Evolutionary conservation across 495 filamentous ascomycete genomes (phyloP), one percentile per base, ranked within the genome.

Genomic region (Xylaria acuta): DNA sequence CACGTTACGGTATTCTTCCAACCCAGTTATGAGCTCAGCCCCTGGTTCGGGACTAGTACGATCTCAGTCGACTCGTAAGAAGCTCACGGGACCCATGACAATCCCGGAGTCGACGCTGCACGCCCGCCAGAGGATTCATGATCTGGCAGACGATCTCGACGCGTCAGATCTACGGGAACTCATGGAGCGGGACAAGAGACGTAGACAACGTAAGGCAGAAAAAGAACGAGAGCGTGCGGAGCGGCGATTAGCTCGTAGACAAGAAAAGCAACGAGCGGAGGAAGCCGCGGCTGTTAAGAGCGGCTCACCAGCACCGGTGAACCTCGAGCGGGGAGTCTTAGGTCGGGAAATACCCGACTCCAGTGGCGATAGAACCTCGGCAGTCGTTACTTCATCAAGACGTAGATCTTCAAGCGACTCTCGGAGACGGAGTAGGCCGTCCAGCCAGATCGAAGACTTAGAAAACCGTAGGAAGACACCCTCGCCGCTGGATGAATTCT

Each of bases 171-270:
- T 98, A 63, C 86, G 94, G 25, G 92, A 97, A 75, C 79, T 97
- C 43, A 88, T 98, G 86, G 94, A 98, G 70, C 84, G 94, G 67
- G 94, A 98, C 78, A 85, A 91, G 72, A 88, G 93, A 71, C 86
- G 94, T 40, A 87, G 86, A 71, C 93, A 97, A 69, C 90, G 88
- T 77, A 94, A 93, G 82, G 86, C 86, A 63, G 84, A 90, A 67
- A 85, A 88, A 53, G 92, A 97, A 32, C 89, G 91, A 69, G 92
- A 95, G 73, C 90, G 84, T 70, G 79, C 92, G 32, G 87, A 92
- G 69, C 87, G 90, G 71, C 90, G 87, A 67, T 82, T 97, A 53
- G 87, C 92, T 70, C 85, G 90, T 53, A 88, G 86, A 65, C 89
- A 89, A 49, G 92, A 94, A 76, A 91, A 90, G 69, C 92, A 95